A percentile compares a stretch with the other conserved stretches of the same genome.
phyloP scores from a whole-genome alignment of 148 eudicot genomes.

The Persicaria tinctoria region DNA sequence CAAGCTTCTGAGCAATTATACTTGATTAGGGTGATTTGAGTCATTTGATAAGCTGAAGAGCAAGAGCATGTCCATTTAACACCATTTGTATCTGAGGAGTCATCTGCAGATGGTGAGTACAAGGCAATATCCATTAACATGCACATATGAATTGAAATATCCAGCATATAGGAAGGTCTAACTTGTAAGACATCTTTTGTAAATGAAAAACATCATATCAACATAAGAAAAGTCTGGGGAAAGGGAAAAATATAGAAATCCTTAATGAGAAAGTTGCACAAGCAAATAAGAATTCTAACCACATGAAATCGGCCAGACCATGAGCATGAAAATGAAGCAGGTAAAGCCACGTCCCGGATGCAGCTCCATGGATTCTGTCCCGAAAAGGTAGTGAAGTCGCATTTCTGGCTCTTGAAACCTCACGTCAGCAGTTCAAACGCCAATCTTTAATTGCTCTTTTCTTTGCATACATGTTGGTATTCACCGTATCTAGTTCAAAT shows the following conservation, averaged over 20 bases:
- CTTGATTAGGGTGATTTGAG: constrained; percentile 26
- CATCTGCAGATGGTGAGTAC: constrained; percentile 29
- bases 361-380: constrained; percentile 9
- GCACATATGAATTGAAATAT: neutral
- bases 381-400: neutral
- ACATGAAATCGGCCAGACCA: constrained; percentile 2
- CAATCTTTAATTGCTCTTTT: neutral
- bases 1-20: constrained; percentile 66
- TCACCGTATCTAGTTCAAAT: neutral
- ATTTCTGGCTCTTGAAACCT: constrained; percentile 1
- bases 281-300: neutral
- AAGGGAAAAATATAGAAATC: neutral
- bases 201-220: neutral
- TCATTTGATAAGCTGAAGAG: constrained; percentile 35
- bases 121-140: constrained; percentile 8
- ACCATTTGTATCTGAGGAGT: constrained; percentile 31
- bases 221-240: neutral
- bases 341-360: neutral
- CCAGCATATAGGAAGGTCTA: neutral
- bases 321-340: constrained; percentile 5
- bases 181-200: neutral
- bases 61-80: constrained; percentile 66
- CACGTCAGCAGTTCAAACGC: neutral
- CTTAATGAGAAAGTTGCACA: neutral
- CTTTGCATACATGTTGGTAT: neutral